Evolutionary conservation across 2,329 filamentous ascomycete genomes (phyloP), one percentile per base, ranked within the genome.

Genomic region (Dactylellina parvicollis): DNA sequence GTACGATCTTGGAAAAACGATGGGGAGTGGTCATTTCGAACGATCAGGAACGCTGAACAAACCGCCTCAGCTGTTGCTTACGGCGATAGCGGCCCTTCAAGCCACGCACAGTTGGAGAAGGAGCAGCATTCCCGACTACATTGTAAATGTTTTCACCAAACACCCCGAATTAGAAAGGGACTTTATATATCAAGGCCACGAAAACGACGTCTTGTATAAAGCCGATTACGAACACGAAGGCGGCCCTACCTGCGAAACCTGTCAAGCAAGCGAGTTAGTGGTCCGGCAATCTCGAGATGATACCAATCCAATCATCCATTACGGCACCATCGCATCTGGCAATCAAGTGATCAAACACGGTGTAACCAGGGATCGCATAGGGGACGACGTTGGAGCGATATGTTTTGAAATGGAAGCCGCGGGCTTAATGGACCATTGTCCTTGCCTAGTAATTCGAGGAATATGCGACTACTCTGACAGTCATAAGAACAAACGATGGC

Each of bases 381-480:
- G 44, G 8, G n/a, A 4, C 4, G 22, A 28, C 3, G 7, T 49
- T 49, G 44, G 44, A 9, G 44, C 22, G 8, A 22, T 52, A 14
- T 52, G 47, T 52, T 52, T 22, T n/a, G 22, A 52, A 34, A 80
- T 80, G 79, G 79, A 80, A 61, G 76, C 77, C 9, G 50, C 65
- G 1, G 65, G 65, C 0, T 9, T 70, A 8, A 28, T 44, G 56
- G 44, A 61, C 20, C 72, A 76, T 0, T 59, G 82, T 0, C 81
- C 82, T 0, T 81, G 80, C 3, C 65, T 83, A 0, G 75, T 81
- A 0, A 79, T 83, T 46, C 81, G 82, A 10, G 81, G 81, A 0
- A 81, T 83, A 0, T 83, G 79, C 20, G 80, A 83, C 55, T 83
- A 83, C 44, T 77, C 80, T 1, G 82, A 83, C 62, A 1, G 80